Base-by-base conservation (phyloP, 2,329 filamentous ascomycete species). In the Lecanicillium sp. region DNA sequence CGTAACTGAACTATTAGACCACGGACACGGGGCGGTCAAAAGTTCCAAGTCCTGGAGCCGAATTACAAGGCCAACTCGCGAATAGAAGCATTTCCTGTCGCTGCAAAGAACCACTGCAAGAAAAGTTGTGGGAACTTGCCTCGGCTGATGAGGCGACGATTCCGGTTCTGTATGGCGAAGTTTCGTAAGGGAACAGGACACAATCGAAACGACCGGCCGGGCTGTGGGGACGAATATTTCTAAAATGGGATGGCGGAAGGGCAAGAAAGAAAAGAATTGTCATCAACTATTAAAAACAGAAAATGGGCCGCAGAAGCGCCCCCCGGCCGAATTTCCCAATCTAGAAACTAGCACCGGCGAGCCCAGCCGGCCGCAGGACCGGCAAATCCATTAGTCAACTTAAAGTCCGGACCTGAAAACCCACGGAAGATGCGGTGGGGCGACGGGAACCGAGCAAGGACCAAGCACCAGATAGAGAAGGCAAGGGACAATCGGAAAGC, bases 301-400 rank as follows among this genome's bases (percentile, higher is more conserved):
- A 14, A 32, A 6, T 26, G 36, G 36, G 42, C 21, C 29, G n/a
- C 8, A 11, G n/a, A n/a, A 26, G 26, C 26, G 20, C 21, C 41
- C 36, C 32, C 42, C 42, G 42, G 42, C 42, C 42, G 43, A 45
- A 26, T 38, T 45, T 38, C 43, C 43, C 43, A 45, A 45, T 19
- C 38, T 3, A 45, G 43, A 30, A 30, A 29, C 24, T 23, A 21
- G 43, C 33, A 38, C 43, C 43, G 43, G 43, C 9, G 15, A 20
- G 5, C n/a, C 21, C 21, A 14, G 20, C 42, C 32, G 42, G 32
- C 42, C 20, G 30, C 14, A 24, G 21, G 14, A n/a, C 12, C 30
- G 30, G 43, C 42, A 23, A 37, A 11, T 44, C 12, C 11, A 37
- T 44, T 21, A 44, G 14, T 44, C 12, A 23, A 29, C 23, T 8